Percentiles rank a stretch among this genome's conserved stretches.
phyloP scores from a whole-genome alignment of 2,329 filamentous ascomycete genomes.

The Xylariaceae sp. region DNA sequence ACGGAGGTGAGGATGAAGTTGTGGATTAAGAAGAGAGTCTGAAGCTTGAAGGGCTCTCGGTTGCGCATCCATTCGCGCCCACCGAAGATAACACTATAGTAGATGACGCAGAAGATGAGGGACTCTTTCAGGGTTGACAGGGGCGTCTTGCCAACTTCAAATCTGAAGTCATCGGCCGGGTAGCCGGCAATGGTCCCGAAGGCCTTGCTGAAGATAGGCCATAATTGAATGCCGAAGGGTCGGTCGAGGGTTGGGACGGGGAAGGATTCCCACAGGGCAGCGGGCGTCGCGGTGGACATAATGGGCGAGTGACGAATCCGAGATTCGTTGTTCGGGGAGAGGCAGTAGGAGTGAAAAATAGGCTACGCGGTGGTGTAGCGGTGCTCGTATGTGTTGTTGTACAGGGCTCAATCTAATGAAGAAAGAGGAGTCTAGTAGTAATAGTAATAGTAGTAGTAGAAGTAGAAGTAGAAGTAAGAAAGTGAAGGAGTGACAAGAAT shows the following conservation, averaged over 20 bases:
- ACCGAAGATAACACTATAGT: constrained; percentile 92
- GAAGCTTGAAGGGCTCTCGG: constrained; percentile 79
- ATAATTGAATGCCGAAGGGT: constrained; percentile 86
- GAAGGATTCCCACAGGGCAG: constrained; percentile 51
- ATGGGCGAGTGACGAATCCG: too few relatives aligned
- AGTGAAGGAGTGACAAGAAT: constrained; percentile 25
- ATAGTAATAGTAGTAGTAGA: constrained; percentile 25
- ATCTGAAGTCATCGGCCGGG: constrained; percentile 80
- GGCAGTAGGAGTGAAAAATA: background rate
- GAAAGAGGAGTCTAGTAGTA: too few relatives aligned
- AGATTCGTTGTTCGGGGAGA: too few relatives aligned
- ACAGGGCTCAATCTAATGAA: too few relatives aligned
- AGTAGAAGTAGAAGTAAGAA: constrained; percentile 40
- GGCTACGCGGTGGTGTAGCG: background rate
- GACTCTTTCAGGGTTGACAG: constrained; percentile 88
- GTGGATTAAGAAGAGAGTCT: constrained; percentile 87
- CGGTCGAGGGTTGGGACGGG: constrained; percentile 80
- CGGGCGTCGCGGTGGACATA: constrained; percentile 31
- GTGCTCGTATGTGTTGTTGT: too few relatives aligned
- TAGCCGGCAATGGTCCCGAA: constrained; percentile 76
- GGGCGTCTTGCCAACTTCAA: constrained; percentile 75
- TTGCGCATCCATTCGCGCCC: constrained; percentile 90
- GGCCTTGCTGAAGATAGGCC: constrained; percentile 89
- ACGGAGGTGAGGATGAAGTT: constrained; percentile 91
- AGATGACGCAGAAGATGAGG: constrained; percentile 73